A percentile compares a stretch with the other conserved stretches of the same genome.
These are phyloP conservation scores for Butyriboletus loyo DNA, from an alignment of 768 basidiomycete genomes.

Conservation along the genomic window DNA sequence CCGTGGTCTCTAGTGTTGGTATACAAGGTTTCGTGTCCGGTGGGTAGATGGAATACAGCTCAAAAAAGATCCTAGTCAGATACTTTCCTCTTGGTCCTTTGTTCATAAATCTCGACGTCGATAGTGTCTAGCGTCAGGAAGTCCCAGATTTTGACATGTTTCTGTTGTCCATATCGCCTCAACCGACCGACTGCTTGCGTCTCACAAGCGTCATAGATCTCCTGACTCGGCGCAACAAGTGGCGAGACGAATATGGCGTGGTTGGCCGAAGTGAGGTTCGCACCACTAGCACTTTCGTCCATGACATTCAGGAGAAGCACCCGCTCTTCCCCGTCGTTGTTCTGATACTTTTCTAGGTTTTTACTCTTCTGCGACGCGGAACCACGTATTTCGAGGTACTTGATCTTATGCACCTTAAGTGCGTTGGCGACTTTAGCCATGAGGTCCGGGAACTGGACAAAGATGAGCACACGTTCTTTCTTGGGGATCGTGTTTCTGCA, in stretches of 20 bases:
- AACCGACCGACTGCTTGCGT: constrained; percentile 83
- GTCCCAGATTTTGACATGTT: constrained; percentile 77
- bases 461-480: constrained; percentile 82
- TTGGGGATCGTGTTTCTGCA: constrained; percentile 63
- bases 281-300: constrained; percentile 93
- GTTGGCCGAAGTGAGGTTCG: constrained; percentile 90
- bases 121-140: constrained; percentile 87
- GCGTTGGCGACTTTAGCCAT: constrained; percentile 90
- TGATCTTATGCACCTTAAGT: constrained; percentile 65
- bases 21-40: constrained; percentile 13
- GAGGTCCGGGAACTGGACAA: constrained; percentile 95
- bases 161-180: constrained; percentile 79
- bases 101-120: constrained; percentile 78
- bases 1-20: background rate
- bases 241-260: constrained; percentile 95
- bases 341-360: constrained; percentile 83
- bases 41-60: constrained; percentile 1
- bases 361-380: constrained; percentile 75
- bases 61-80: constrained; percentile 19
- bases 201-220: constrained; percentile 82
- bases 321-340: constrained; percentile 67
- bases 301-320: constrained; percentile 88
- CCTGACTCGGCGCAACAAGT: constrained; percentile 74
- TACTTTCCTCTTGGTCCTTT: constrained; percentile 36
- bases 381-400: constrained; percentile 80